Conservation (phyloP, 768 basidiomycete species). For the Rhodotorula sphaerocarpa region DNA sequence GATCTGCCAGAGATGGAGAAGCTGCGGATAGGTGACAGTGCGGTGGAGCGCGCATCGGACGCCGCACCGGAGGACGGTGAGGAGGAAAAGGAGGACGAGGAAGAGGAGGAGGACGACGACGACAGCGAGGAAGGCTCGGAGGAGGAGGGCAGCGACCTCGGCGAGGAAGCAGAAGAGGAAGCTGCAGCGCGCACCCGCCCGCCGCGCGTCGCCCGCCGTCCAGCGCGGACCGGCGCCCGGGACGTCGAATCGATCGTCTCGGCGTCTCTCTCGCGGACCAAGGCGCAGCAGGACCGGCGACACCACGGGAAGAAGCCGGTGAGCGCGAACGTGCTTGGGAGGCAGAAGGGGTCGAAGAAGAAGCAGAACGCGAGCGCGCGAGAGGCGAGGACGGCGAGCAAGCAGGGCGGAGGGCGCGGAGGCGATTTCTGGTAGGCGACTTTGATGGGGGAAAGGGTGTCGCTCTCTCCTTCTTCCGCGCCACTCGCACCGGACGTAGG, state of each 20-base stretch:
- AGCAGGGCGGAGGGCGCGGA: background rate
- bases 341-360: slow-evolving; percentile 72
- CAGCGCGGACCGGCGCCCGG: slow-evolving; percentile 29
- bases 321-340: slow-evolving; percentile 49
- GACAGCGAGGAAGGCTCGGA: background rate
- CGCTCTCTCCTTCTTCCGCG: background rate
- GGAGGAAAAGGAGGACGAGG: slow-evolving; percentile 18
- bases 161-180: slow-evolving; percentile 46
- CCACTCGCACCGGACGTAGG: too few relatives aligned
- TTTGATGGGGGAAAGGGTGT: background rate
- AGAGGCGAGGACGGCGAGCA: slow-evolving; percentile 16
- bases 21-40: slow-evolving; percentile 34
- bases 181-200: too few relatives aligned
- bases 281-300: slow-evolving; percentile 60
- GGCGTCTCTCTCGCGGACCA: slow-evolving; percentile 55
- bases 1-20: slow-evolving; percentile 32
- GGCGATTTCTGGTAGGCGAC: slow-evolving; percentile 12
- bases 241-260: slow-evolving; percentile 58
- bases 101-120: slow-evolving; percentile 23
- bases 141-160: background rate
- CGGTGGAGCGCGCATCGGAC: too few relatives aligned
- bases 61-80: slow-evolving; percentile 36
- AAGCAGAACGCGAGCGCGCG: slow-evolving; percentile 54
- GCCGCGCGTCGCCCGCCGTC: slow-evolving; percentile 45
- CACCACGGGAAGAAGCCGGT: slow-evolving; percentile 67